These are phyloP conservation scores for Pluteus cervinus DNA, from an alignment of 768 basidiomycete genomes.

Conservation along the genomic window DNA sequence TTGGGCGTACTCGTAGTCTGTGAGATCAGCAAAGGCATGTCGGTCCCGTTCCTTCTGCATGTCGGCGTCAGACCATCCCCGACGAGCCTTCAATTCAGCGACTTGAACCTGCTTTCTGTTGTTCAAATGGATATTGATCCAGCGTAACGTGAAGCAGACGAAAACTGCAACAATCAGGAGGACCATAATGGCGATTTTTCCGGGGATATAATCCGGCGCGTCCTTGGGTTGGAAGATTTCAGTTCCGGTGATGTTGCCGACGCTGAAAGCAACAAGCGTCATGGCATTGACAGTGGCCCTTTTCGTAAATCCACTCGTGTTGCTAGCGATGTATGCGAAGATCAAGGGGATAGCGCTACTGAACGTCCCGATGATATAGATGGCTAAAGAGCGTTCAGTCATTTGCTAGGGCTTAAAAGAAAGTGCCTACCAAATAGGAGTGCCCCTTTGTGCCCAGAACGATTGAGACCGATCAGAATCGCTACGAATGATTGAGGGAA, in stretches of 20 bases:
- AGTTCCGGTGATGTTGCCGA: slow-evolving; percentile 59
- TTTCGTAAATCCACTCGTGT: slow-evolving; percentile 62
- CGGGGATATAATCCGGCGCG: slow-evolving; percentile 58
- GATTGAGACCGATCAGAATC: slow-evolving; percentile 49
- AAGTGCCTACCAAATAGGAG: slow-evolving; percentile 46
- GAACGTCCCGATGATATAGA: slow-evolving; percentile 48
- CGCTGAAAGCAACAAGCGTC: slow-evolving; percentile 47
- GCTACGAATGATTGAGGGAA: slow-evolving; percentile 18
- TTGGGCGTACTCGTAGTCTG: slow-evolving; percentile 50
- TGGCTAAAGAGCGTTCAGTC: no score
- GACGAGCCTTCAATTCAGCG: slow-evolving; percentile 34
- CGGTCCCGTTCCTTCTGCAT: slow-evolving; percentile 52
- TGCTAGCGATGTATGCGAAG: slow-evolving; percentile 61
- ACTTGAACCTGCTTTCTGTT: slow-evolving; percentile 35
- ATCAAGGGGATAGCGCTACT: slow-evolving; percentile 53
- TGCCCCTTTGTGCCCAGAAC: slow-evolving; percentile 40
- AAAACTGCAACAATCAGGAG: slow-evolving; percentile 47
- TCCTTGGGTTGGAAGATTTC: slow-evolving; percentile 60
- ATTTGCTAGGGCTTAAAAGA: no score
- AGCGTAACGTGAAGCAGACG: slow-evolving; percentile 42
- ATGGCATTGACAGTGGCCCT: slow-evolving; percentile 62
- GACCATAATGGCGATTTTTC: slow-evolving; percentile 61
- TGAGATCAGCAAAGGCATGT: slow-evolving; percentile 60
- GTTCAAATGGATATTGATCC: slow-evolving; percentile 52
- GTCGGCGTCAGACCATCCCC: slow-evolving; percentile 55